phyloP scores from a whole-genome alignment of 148 eudicot genomes.

The Salicornia ramosissima region DNA sequence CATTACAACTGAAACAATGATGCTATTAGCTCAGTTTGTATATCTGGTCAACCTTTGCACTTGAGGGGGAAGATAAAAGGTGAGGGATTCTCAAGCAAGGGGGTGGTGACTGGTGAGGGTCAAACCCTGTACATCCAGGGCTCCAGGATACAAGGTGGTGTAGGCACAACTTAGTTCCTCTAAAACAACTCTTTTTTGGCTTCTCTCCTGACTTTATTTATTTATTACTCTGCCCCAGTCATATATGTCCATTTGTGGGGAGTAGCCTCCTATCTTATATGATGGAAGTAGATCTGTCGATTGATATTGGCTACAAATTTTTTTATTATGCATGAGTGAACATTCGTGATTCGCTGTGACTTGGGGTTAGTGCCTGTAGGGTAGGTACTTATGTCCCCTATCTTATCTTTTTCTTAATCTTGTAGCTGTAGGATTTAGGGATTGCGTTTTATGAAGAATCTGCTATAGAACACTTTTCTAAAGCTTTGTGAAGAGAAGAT shows the following conservation, averaged over 20 bases:
- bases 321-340: background rate
- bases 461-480: too few relatives aligned
- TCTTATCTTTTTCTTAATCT: background rate
- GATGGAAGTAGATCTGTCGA: background rate
- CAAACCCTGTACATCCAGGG: too few relatives aligned
- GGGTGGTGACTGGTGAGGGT: too few relatives aligned
- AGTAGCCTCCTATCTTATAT: too few relatives aligned
- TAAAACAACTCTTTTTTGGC: background rate
- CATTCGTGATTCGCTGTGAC: background rate
- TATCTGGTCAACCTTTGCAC: too few relatives aligned
- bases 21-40: too few relatives aligned
- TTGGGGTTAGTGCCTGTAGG: background rate
- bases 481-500: too few relatives aligned
- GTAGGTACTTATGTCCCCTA: background rate
- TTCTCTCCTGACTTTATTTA: background rate
- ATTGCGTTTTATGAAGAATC: background rate
- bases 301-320: background rate
- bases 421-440: background rate
- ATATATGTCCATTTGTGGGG: too few relatives aligned
- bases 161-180: too few relatives aligned
- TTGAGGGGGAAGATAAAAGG: too few relatives aligned
- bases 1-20: background rate
- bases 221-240: background rate
- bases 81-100: too few relatives aligned
- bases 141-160: too few relatives aligned